Evolutionary conservation across 768 basidiomycete genomes (phyloP).

Genomic region (Tylopilus rubrobrunneus): DNA sequence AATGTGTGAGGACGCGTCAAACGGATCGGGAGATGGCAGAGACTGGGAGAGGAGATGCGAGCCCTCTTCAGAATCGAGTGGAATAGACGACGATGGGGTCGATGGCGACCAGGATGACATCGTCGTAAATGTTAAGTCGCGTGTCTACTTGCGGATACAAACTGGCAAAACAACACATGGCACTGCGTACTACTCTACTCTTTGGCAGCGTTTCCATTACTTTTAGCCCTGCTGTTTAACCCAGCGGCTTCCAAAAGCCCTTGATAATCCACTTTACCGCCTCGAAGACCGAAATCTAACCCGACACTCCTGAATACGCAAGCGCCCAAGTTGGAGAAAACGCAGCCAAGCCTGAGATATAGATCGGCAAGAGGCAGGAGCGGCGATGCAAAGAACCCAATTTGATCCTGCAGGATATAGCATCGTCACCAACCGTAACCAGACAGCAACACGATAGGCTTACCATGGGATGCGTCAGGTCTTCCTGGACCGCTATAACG

Average conservation of each 20-base stretch:
- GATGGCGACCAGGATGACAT: slow-evolving; percentile 31
- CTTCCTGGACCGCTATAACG: slow-evolving; percentile 54
- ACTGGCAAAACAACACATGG: background rate
- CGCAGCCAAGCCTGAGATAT: slow-evolving; percentile 18
- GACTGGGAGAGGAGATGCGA: slow-evolving; percentile 49
- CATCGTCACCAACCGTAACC: background rate
- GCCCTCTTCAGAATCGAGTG: slow-evolving; percentile 18
- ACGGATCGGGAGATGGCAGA: slow-evolving; percentile 32
- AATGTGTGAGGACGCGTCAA: slow-evolving; percentile 28
- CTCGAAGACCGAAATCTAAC: slow-evolving; percentile 19
- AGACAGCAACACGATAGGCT: background rate
- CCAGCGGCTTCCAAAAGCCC: slow-evolving; percentile 24
- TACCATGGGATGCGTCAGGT: slow-evolving; percentile 56
- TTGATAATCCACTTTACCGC: slow-evolving; percentile 12
- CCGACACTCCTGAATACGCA: slow-evolving; percentile 19
- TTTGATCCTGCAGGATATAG: slow-evolving; percentile 15
- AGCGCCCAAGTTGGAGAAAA: slow-evolving; percentile 23
- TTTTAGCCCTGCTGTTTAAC: background rate
- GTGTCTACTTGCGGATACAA: background rate
- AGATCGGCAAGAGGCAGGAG: slow-evolving; percentile 13
- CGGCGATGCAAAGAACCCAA: slow-evolving; percentile 21
- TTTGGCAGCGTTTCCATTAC: slow-evolving; percentile 13
- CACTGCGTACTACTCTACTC: slow-evolving; percentile 3
- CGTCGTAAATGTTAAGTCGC: background rate
- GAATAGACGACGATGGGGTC: slow-evolving; percentile 28